These are phyloP conservation scores for Peronospora destructor DNA, from an alignment of 352 stramenopile species.

Conservation along the genomic window DNA sequence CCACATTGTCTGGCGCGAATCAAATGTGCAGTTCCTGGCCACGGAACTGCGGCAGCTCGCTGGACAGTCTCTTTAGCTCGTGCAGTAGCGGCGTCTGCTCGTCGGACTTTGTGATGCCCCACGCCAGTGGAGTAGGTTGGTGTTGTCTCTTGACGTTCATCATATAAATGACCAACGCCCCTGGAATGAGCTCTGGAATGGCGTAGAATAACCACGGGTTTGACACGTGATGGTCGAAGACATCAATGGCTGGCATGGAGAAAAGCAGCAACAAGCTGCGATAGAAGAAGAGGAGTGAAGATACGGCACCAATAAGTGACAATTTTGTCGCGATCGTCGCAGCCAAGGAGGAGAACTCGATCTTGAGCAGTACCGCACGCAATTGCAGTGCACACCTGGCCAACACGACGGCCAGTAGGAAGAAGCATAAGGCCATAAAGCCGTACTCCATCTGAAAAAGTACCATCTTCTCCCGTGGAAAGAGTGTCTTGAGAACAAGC, in stretches of 20 bases:
- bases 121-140: constrained; percentile 6
- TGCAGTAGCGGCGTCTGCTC: constrained; percentile 52
- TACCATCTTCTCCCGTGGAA: constrained; percentile 45
- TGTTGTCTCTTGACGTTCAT: constrained; percentile 63
- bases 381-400: constrained; percentile 47
- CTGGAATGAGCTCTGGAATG: constrained; percentile 62
- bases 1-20: constrained; percentile 19
- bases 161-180: constrained; percentile 67
- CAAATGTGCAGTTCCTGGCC: constrained; percentile 84
- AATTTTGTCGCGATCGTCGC: constrained; percentile 45
- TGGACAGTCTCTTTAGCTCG: constrained; percentile 24
- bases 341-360: constrained; percentile 67
- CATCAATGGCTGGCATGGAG: constrained; percentile 57
- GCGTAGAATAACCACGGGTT: constrained; percentile 77
- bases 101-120: constrained; percentile 25
- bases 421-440: constrained; percentile 71
- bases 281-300: constrained; percentile 52
- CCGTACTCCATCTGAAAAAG: constrained; percentile 69
- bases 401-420: constrained; percentile 60
- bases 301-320: constrained; percentile 48
- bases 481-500: constrained; percentile 65
- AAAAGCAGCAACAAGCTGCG: constrained; percentile 56
- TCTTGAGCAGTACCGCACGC: constrained; percentile 52
- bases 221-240: constrained; percentile 63
- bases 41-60: constrained; percentile 48